A percentile compares a stretch with the other conserved stretches of the same genome.
phyloP scores from a whole-genome alignment of 2,329 filamentous ascomycete species.

The Meredithiella fracta region DNA sequence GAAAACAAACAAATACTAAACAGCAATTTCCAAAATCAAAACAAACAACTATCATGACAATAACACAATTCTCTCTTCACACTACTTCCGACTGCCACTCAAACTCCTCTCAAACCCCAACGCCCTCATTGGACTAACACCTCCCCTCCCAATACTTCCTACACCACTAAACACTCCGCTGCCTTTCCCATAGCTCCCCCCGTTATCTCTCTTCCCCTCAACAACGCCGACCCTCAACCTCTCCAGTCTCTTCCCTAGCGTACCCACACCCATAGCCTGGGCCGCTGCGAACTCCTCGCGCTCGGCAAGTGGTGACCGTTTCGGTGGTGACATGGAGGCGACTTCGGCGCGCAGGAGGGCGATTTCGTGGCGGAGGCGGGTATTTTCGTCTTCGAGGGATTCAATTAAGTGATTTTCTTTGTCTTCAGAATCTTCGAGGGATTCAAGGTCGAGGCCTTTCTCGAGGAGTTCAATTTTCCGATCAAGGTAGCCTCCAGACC shows the following conservation, averaged over 20 bases:
- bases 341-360: slow-evolving; percentile 50
- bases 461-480: slow-evolving; percentile 59
- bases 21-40: neutral
- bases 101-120: neutral
- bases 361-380: slow-evolving; percentile 48
- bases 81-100: slow-evolving; percentile 5
- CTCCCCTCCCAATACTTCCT: neutral
- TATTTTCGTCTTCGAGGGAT: slow-evolving; percentile 55
- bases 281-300: slow-evolving; percentile 28
- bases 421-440: slow-evolving; percentile 30
- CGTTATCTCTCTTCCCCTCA: neutral
- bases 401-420: slow-evolving; percentile 42
- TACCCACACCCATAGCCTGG: slow-evolving; percentile 7
- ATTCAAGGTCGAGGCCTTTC: slow-evolving; percentile 24
- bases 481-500: slow-evolving; percentile 71
- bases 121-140: neutral
- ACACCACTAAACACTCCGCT: neutral
- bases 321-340: slow-evolving; percentile 44
- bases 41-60: neutral
- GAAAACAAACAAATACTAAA: neutral
- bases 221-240: slow-evolving; percentile 3
- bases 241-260: slow-evolving; percentile 10
- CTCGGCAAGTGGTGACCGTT: slow-evolving; percentile 38
- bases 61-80: neutral
- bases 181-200: neutral